These are phyloP conservation scores for Sordariomycetes sp. DNA, from an alignment of 2,329 filamentous ascomycete species.

Conservation along the genomic window DNA sequence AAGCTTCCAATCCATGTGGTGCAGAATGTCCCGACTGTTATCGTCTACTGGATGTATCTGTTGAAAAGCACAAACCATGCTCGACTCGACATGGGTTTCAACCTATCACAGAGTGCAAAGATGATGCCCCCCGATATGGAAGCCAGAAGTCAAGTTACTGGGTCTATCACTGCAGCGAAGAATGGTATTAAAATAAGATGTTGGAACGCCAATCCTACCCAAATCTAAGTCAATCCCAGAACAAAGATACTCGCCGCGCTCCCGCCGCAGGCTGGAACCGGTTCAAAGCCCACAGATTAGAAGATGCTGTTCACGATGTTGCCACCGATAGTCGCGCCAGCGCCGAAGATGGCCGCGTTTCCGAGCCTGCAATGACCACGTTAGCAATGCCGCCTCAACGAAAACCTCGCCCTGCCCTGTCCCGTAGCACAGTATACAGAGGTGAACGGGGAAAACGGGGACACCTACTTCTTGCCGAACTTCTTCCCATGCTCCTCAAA, in stretches of 20 bases:
- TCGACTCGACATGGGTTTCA: neutral
- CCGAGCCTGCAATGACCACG: conserved; percentile 27
- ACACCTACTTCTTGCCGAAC: conserved; percentile 68
- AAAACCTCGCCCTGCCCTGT: neutral
- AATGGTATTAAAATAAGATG: neutral
- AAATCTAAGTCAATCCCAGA: neutral
- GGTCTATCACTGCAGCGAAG: neutral
- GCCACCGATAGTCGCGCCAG: conserved; percentile 78
- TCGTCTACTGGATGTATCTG: neutral
- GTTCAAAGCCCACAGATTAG: conserved; percentile 23
- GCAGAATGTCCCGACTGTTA: neutral
- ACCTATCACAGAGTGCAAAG: too few relatives aligned
- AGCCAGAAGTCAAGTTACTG: too few relatives aligned
- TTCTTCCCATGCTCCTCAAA: conserved; percentile 74
- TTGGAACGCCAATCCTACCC: neutral
- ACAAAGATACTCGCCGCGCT: neutral
- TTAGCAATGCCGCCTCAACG: conserved; percentile 3
- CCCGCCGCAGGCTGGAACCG: neutral
- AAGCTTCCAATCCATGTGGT: neutral
- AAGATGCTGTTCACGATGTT: conserved; percentile 89
- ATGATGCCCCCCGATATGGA: too few relatives aligned
- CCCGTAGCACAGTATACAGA: neutral
- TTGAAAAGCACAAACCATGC: neutral
- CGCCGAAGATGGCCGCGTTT: conserved; percentile 74
- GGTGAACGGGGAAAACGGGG: neutral